Evolutionary conservation across 164 flowering plant genomes (phyloP), one percentile per base, ranked within the genome.

Genomic region (Berberis vulgaris): DNA sequence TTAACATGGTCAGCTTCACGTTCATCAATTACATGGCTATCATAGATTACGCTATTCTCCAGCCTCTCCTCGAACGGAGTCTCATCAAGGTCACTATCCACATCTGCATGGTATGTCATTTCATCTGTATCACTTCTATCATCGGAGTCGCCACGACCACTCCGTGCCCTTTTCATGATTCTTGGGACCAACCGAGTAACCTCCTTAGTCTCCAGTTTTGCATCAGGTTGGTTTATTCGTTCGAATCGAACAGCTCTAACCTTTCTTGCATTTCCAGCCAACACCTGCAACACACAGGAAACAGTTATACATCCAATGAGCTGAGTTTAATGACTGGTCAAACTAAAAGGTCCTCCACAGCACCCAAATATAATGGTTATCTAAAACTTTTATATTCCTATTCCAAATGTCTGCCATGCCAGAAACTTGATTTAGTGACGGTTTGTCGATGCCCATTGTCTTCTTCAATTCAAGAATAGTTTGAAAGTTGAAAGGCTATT

Each of bases 201-300:
- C 43, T 78, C 87, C 71, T 80, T 84, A 10, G 83, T 62, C 55
- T 80, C 88, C 70, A 72, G 1, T 47, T 56, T 67, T 41, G 72
- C 74, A 49, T 76, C 76, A 13, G 67, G 86, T 39, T 65, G 73
- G 62, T 83, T 80, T 67, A 86, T 61, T 39, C 87, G 68, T 73
- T 86, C 94, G 75, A 95, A 95, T 57, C 95, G 83, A 13, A 88
- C 89, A 45, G 96, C 87, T 66, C 93, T 82, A 43, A 91, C 96
- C 76, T 91, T 95, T 75, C 99, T 86, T 5, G 97, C 97, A 78
- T 89, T 95, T 67, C 96, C 99, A 7, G 86, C 97, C 70, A 95
- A 70, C 73, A 95, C 80, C 99, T 95, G 91, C 83, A 80, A 2
- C 67, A 56, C n/a, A 52, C 10, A 3, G 64, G 12, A 63, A 67